Evolutionary conservation across 495 filamentous ascomycete species (phyloP).

Genomic region (Lasiosphaeria ovina): DNA sequence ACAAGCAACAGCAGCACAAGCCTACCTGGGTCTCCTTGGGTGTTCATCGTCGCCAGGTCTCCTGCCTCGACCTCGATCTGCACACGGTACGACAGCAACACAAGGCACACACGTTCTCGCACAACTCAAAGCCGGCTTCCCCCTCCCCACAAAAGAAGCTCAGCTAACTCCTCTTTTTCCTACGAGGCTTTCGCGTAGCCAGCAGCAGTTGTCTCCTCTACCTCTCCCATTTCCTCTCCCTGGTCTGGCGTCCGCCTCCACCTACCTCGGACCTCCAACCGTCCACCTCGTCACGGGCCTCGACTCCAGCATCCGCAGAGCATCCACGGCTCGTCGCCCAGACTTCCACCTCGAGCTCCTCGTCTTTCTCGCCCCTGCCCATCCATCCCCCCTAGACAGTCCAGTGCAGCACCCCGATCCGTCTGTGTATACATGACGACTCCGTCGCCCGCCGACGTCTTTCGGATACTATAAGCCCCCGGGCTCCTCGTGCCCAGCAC

Average conservation of each 20-base stretch:
- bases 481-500: constrained; percentile 37
- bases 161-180: constrained; percentile 7
- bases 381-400: constrained; percentile 1
- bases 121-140: background rate
- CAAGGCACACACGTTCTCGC: background rate
- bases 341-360: constrained; percentile 15
- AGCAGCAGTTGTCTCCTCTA: background rate
- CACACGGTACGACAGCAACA: background rate
- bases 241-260: constrained; percentile 18
- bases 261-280: constrained; percentile 34
- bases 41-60: no score
- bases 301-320: constrained; percentile 11
- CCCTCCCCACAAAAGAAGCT: constrained; percentile 12
- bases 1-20: no score
- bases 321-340: constrained; percentile 1
- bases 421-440: constrained; percentile 48
- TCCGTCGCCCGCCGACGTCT: constrained; percentile 37
- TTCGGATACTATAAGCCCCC: constrained; percentile 46
- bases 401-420: constrained; percentile 9
- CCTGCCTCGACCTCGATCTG: no score
- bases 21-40: no score
- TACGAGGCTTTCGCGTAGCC: constrained; percentile 11
- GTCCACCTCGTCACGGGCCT: constrained; percentile 25
- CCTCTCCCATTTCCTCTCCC: background rate
- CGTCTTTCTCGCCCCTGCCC: constrained; percentile 7